A percentile compares a stretch with the other conserved stretches of the same genome.
Conservation (phyloP, 2,329 filamentous ascomycete species). For the Penicillium occitanis region DNA sequence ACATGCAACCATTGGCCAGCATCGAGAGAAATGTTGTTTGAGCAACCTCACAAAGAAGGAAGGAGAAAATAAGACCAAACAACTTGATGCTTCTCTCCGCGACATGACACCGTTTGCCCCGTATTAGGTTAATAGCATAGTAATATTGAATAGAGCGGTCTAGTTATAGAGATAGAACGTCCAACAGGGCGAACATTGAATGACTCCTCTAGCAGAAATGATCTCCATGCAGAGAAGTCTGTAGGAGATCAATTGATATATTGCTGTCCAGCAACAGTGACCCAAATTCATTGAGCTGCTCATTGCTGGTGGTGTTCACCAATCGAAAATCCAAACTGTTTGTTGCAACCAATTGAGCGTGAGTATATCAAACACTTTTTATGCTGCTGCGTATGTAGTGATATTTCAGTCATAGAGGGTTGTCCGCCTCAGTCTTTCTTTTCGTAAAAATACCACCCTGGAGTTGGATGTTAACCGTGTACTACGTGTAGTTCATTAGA, state of each 20-base stretch:
- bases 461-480: neutral
- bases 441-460: neutral
- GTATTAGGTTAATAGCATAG: neutral
- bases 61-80: neutral
- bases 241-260: too few species aligned
- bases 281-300: too few species aligned
- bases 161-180: neutral
- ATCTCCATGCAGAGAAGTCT: neutral
- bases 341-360: neutral
- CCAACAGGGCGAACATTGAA: neutral
- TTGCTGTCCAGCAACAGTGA: too few species aligned
- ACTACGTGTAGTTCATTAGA: neutral
- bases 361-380: neutral
- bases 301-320: neutral
- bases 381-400: neutral
- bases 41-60: neutral
- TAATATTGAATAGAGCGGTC: too few species aligned
- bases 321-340: neutral
- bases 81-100: constrained; percentile 2
- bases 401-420: neutral
- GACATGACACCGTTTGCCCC: neutral
- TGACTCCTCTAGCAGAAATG: neutral
- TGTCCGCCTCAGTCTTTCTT: neutral
- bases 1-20: neutral
- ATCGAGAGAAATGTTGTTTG: neutral